These are phyloP conservation scores for Lactifluus hygrophoroides DNA, from an alignment of 768 basidiomycete genomes.

Conservation along the genomic window DNA sequence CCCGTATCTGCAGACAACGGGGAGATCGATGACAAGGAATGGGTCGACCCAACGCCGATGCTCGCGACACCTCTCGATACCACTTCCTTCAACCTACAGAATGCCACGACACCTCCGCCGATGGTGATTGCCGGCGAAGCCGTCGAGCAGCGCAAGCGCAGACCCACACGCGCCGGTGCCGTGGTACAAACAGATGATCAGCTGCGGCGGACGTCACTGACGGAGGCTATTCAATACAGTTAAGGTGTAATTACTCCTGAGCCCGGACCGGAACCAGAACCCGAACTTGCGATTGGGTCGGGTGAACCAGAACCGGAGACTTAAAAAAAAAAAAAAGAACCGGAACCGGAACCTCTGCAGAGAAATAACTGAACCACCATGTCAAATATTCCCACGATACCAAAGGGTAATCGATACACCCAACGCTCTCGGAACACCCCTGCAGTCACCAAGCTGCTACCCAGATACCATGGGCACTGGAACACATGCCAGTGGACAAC, in stretches of 20 bases:
- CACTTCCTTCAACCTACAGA: constrained; percentile 1
- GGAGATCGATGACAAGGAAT: constrained; percentile 39
- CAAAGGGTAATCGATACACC: too few relatives aligned
- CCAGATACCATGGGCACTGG: too few relatives aligned
- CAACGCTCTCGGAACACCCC: too few relatives aligned
- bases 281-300: background rate
- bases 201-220: constrained; percentile 35
- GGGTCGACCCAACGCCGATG: constrained; percentile 61
- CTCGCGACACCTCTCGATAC: constrained; percentile 22
- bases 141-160: constrained; percentile 26
- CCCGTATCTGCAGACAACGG: constrained; percentile 31
- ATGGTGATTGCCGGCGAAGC: constrained; percentile 18
- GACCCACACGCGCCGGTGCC: constrained; percentile 27
- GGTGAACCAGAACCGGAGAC: background rate
- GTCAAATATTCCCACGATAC: too few relatives aligned
- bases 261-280: background rate
- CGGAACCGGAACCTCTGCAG: too few relatives aligned
- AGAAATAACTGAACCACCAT: too few relatives aligned
- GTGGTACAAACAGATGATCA: constrained; percentile 8
- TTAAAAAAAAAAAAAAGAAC: too few relatives aligned
- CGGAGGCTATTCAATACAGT: too few relatives aligned
- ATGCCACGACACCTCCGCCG: background rate
- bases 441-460: too few relatives aligned
- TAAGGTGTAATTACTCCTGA: constrained; percentile 46
- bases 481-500: too few relatives aligned